Evolutionary conservation across 1,284 basidiomycete genomes (phyloP).

Genomic region (Marasmius oreades): DNA sequence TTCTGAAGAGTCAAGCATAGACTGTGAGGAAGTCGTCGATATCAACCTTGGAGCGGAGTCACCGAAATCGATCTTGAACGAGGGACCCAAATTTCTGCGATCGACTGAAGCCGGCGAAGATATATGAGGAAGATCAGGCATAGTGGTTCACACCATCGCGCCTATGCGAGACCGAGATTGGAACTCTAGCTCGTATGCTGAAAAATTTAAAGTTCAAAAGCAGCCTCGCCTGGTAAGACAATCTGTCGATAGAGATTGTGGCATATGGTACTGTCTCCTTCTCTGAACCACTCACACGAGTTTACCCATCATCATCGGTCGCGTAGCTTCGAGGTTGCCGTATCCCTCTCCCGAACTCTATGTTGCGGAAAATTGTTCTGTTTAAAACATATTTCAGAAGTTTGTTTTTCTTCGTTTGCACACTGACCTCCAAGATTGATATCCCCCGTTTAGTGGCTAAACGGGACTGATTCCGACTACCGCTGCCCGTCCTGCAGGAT

Average conservation of each 20-base stretch:
- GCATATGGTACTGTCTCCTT: not conserved
- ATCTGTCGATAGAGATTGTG: slow-evolving; percentile 1
- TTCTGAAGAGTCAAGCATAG: not conserved
- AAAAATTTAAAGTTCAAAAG: not conserved
- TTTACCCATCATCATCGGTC: not conserved
- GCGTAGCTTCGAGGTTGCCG: slow-evolving; percentile 35
- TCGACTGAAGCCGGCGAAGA: not conserved
- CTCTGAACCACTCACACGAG: not conserved
- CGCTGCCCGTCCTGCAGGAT: slow-evolving; percentile 31
- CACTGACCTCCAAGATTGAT: not conserved
- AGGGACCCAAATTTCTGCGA: not conserved
- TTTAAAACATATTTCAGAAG: slow-evolving; percentile 31
- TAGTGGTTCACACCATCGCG: not conserved
- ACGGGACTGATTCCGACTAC: slow-evolving; percentile 30
- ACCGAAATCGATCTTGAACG: not conserved
- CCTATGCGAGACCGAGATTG: slow-evolving; percentile 1
- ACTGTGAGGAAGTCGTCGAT: not conserved
- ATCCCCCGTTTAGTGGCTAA: slow-evolving; percentile 28
- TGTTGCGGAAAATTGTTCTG: slow-evolving; percentile 36
- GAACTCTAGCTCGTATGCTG: not conserved
- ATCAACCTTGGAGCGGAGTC: slow-evolving; percentile 3
- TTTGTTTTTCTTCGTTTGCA: slow-evolving; percentile 18
- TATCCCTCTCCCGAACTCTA: slow-evolving; percentile 28
- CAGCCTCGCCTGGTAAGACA: not conserved
- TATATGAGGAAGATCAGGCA: not conserved